Evolutionary conservation across 2,329 filamentous ascomycete species (phyloP).

Genomic region (Orbilia brochopaga): DNA sequence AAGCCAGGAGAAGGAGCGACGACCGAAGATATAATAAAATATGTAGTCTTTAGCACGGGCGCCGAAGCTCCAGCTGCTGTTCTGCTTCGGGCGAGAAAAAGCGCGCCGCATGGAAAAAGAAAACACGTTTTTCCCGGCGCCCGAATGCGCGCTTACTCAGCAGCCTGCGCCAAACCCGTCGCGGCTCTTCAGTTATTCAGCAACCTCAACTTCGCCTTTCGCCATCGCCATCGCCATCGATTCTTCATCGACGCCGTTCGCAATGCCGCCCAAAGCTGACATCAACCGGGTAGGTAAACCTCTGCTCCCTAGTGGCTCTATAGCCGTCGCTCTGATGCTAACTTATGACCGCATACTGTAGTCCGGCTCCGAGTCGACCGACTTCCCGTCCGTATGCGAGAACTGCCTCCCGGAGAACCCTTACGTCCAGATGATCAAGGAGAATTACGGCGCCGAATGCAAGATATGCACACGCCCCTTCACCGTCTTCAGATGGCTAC

Average conservation of each 20-base stretch:
- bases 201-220: conserved; percentile 15
- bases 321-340: conserved; percentile 64
- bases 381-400: conserved; percentile 87
- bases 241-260: conserved; percentile 14
- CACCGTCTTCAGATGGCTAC: conserved; percentile 93
- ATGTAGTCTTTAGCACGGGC: conserved; percentile 22
- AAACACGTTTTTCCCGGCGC: background rate
- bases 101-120: background rate
- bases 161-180: background rate
- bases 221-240: conserved; percentile 25
- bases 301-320: background rate
- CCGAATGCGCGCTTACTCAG: background rate
- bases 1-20: conserved; percentile 6
- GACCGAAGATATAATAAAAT: background rate
- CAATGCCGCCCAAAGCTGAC: conserved; percentile 54
- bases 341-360: conserved; percentile 58
- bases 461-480: conserved; percentile 89
- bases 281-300: conserved; percentile 51
- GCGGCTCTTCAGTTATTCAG: conserved; percentile 3
- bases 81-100: conserved; percentile 39
- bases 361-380: conserved; percentile 92
- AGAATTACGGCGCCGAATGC: conserved; percentile 73
- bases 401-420: conserved; percentile 94
- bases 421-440: conserved; percentile 98
- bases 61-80: conserved; percentile 28